Base-by-base conservation (phyloP, 768 basidiomycete species). In the Tylopilus vinaceipallidus region DNA sequence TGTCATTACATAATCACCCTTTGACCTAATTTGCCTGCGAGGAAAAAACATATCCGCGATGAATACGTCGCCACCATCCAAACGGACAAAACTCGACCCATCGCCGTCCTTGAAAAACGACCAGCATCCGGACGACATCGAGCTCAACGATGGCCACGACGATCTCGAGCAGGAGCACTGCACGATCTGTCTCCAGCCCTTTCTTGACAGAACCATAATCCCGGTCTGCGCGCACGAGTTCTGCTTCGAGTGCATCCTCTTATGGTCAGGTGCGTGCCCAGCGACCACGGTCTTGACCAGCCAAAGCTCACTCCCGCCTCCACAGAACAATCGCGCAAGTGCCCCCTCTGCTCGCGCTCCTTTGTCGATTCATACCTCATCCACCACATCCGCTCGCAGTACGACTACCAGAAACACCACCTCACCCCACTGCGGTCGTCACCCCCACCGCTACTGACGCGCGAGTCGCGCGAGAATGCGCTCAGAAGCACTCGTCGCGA, bases 211-310 rank as follows among this genome's bases (percentile, higher is more conserved):
- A 38, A 88, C 93, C 0, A 77, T 95, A 33, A 74, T 95, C 22
- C 90, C 92, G 2, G 77, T 74, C 8, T 97, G 94, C 67, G 88
- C 90, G 2, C 94, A 98, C 73, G 88, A 90, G 61, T 95, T 95
- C 62, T 98, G 94, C 61, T 95, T 95, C 56, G 88, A 91, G 48
- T 98, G 94, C 65, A 75, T 97, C 20, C 72, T 87, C 40, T 70
- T 93, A 1, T 95, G 93, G 94, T 80, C 88, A 45, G 85, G 89
- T 89, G 52, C 56, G 78, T 71, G n/a, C 19, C 22, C 12, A 14
- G n/a, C 10, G 27, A 22, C 24, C 33, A 19, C 38, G 8, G n/a
- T n/a, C n/a, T 19, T 19, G 13, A 30, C 19, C 5, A 23, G 7
- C 2, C n/a, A 23, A 38, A n/a, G 27, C 35, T 45, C 7, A 37